Percentiles rank a stretch among this genome's conserved stretches.
These are phyloP conservation scores for Trametes pubescens DNA, from an alignment of 1,284 basidiomycete genomes.

Conservation along the genomic window DNA sequence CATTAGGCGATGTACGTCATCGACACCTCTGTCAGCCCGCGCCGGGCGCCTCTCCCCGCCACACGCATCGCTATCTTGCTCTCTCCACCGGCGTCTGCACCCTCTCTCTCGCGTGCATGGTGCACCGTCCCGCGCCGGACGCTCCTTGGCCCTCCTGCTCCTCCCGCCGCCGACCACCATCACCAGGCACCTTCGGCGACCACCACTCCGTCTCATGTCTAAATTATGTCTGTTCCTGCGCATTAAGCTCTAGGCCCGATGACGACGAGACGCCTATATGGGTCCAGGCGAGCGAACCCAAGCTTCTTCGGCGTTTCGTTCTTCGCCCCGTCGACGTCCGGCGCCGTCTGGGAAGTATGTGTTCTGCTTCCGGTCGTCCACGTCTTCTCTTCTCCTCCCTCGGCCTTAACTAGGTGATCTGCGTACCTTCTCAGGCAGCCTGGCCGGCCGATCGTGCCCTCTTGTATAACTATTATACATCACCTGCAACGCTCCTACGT, in stretches of 20 bases:
- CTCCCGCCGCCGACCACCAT: slow-evolving; percentile 4
- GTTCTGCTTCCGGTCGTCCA: slow-evolving; percentile 1
- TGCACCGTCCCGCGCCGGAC: slow-evolving; percentile 3
- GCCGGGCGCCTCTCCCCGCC: slow-evolving; percentile 6
- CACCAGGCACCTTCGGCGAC: background rate
- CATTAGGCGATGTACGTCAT: slow-evolving; percentile 33
- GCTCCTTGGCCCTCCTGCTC: slow-evolving; percentile 16
- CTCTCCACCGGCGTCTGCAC: slow-evolving; percentile 12
- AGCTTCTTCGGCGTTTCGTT: background rate
- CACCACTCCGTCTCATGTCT: background rate
- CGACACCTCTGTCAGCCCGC: slow-evolving; percentile 20
- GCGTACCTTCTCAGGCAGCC: slow-evolving; percentile 11
- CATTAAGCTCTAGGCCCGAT: background rate
- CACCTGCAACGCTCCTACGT: background rate
- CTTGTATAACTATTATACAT: background rate
- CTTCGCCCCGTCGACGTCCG: background rate
- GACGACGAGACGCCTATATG: background rate
- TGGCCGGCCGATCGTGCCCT: slow-evolving; percentile 5
- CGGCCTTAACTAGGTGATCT: slow-evolving; percentile 9
- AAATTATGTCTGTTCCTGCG: background rate
- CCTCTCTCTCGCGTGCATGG: background rate
- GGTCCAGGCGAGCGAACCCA: background rate
- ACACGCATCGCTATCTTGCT: slow-evolving; percentile 4
- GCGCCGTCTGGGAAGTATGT: slow-evolving; percentile 7
- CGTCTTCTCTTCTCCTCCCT: slow-evolving; percentile 14